A percentile compares a stretch with the other conserved stretches of the same genome.
phyloP scores from a whole-genome alignment of 306 rosid genomes.

The Nissolia schottii region DNA sequence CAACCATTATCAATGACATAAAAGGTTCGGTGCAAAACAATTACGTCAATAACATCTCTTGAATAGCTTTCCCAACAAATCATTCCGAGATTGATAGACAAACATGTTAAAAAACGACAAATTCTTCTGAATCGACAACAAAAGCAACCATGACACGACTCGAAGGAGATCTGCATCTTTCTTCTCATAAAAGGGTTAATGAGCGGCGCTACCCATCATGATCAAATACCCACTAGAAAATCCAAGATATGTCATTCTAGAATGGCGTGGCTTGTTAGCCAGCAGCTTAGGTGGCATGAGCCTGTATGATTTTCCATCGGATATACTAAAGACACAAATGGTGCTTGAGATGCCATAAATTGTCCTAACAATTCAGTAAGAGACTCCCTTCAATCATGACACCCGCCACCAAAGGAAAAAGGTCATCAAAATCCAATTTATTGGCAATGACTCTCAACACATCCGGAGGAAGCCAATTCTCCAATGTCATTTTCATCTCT shows the following conservation, averaged over 20 bases:
- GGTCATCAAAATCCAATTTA: not conserved
- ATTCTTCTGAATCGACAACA: not conserved
- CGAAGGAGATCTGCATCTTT: not conserved
- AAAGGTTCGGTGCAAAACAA: not conserved
- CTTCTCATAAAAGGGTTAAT: slow-evolving; percentile 17
- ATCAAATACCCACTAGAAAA: slow-evolving; percentile 13
- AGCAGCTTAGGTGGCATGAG: not conserved
- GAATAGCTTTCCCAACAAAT: not conserved
- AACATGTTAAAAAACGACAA: not conserved
- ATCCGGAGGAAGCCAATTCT: not conserved
- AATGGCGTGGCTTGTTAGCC: not conserved
- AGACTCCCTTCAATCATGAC: not conserved
- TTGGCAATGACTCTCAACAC: not conserved
- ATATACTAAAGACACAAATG: not conserved
- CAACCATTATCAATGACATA: not conserved
- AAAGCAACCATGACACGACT: not conserved
- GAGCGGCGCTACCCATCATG: not conserved
- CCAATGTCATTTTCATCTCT: not conserved
- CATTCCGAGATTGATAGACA: slow-evolving; percentile 13
- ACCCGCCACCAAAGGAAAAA: not conserved
- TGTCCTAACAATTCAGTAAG: not conserved
- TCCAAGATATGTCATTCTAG: not conserved
- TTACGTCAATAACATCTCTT: not conserved
- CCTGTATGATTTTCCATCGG: not conserved
- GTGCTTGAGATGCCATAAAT: not conserved